Evolutionary conservation across 2,329 filamentous ascomycete genomes (phyloP), one percentile per base, ranked within the genome.

Genomic region (Trichoderma guizhouense): DNA sequence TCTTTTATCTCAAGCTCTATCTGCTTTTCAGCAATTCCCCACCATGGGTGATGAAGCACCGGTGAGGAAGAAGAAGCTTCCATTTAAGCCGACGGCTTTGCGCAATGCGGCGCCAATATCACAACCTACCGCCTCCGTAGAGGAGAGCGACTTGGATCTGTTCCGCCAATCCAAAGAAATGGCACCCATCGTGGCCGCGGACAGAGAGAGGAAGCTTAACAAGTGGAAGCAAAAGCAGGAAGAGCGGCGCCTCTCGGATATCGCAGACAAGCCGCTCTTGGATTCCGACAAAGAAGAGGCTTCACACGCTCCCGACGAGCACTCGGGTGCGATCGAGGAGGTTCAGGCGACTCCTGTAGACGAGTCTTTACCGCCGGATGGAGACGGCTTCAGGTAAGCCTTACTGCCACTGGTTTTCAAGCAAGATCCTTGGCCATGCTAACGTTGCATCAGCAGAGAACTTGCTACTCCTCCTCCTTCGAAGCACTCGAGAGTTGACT

Each of bases 91-190:
- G 14, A 86, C 85, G 2, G 84, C 81, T 24, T 77, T 83, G 73
- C 83, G 81, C 60, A 79, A 77, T 51, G 76, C 77, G 57, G 76
- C 74, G 11, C 65, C 53, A 7, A 1, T 73, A 28, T 77, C 81
- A 2, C 78, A 76, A n/a, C 70, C 76, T 18, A 72, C 74, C 21
- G 71, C 67, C 60, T 65, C 43, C 11, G 55, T 60, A 51, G 39
- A 60, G n/a, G 55, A 68, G 30, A 28, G 26, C 36, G 81, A 77
- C 3, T 80, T 89, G 12, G 81, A 80, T 2, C 79, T 89, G 7
- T 89, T 89, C 74, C 82, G 83, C 55, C 84, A 85, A 6, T 82
- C 85, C 14, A 85, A 84, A 73, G 82, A 85, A 71, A 86, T 87
- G 76, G 86, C 85, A 65, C 81, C 83, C 7, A 80, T 82, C 43